These are phyloP conservation scores for Rhynchosporium agropyri DNA, from an alignment of 2,329 filamentous ascomycete genomes.

Conservation along the genomic window DNA sequence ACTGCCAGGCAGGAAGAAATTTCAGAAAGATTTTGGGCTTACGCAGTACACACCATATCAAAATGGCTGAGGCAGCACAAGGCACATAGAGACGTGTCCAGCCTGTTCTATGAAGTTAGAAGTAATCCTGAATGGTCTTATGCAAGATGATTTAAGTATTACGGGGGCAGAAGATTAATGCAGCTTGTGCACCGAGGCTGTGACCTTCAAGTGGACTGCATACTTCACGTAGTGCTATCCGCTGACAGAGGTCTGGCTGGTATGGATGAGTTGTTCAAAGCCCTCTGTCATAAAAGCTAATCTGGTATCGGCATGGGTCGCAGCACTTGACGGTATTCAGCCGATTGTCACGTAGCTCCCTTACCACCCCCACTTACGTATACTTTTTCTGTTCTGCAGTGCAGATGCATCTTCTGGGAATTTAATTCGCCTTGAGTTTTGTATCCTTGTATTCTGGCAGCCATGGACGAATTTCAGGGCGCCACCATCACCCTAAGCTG, in stretches of 20 bases:
- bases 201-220: conserved; percentile 21
- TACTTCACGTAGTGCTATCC: conserved; percentile 13
- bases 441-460: conserved; percentile 18
- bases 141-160: conserved; percentile 28
- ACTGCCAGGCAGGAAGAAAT: conserved; percentile 12
- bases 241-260: conserved; percentile 8
- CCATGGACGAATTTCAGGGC: conserved; percentile 30
- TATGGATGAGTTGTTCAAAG: conserved; percentile 15
- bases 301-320: neutral
- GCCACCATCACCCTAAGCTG: conserved; percentile 29
- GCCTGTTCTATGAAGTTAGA: conserved; percentile 21
- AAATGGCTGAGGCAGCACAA: conserved; percentile 13
- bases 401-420: conserved; percentile 8
- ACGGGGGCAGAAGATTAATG: conserved; percentile 28
- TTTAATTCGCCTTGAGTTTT: conserved; percentile 21
- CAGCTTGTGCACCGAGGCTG: conserved; percentile 39
- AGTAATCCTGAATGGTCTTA: conserved; percentile 21
- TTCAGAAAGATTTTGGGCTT: conserved; percentile 6
- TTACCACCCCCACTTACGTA: neutral
- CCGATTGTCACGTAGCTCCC: conserved; percentile 12
- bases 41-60: neutral
- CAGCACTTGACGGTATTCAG: conserved; percentile 12
- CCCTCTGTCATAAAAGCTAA: neutral
- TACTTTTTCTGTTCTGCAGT: conserved; percentile 16
- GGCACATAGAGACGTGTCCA: conserved; percentile 15